A percentile compares a stretch with the other conserved stretches of the same genome.
Conservation (phyloP, 1,284 basidiomycete genomes). For the Cryptococcus amylolentus region DNA sequence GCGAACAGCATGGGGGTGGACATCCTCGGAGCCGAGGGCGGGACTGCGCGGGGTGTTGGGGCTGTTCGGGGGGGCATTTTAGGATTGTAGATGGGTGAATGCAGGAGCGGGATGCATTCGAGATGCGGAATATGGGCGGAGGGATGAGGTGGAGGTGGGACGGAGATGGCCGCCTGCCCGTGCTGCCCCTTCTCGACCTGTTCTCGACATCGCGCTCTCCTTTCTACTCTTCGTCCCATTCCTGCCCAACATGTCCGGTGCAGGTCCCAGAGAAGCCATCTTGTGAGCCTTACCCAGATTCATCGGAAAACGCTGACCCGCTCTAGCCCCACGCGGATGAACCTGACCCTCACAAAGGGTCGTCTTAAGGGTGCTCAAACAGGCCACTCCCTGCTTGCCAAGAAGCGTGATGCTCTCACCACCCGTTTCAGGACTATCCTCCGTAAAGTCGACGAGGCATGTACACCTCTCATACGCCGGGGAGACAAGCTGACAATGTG, state of each 20-base stretch:
- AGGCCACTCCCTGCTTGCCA: constrained; percentile 92
- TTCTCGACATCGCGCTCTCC: not conserved
- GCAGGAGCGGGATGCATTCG: no score
- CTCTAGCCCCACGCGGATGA: constrained; percentile 77
- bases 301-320: not conserved
- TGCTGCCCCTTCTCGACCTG: no score
- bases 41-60: not conserved
- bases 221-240: not conserved
- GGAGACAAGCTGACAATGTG: not conserved
- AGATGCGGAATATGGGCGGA: no score
- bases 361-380: constrained; percentile 96
- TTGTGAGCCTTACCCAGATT: constrained; percentile 54
- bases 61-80: not conserved
- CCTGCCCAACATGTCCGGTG: constrained; percentile 69
- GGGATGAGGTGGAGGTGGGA: no score
- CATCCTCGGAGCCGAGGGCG: not conserved
- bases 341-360: constrained; percentile 87
- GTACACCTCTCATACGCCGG: constrained; percentile 19
- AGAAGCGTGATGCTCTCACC: constrained; percentile 94
- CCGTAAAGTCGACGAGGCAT: constrained; percentile 87
- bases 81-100: no score
- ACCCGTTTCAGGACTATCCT: constrained; percentile 87
- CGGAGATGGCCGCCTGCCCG: no score
- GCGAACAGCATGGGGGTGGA: not conserved
- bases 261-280: constrained; percentile 81